Conservation (phyloP, 768 basidiomycete species). For the Boletales sp. region DNA sequence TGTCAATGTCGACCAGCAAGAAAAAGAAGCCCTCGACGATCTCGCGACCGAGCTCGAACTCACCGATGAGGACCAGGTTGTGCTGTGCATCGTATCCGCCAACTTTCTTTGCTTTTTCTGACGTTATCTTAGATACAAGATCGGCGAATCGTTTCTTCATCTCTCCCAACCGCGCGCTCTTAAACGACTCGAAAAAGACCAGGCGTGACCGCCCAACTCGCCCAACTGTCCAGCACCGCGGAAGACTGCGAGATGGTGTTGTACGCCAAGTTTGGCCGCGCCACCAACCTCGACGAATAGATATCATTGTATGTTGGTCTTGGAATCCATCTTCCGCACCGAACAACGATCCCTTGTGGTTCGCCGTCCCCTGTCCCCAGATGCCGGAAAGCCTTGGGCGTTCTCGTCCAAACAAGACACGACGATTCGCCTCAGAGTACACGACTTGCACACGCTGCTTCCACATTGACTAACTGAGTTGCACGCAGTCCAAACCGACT, state of each 20-base stretch:
- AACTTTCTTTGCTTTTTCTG: too few species aligned
- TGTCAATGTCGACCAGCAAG: slow-evolving; percentile 52
- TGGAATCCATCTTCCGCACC: too few species aligned
- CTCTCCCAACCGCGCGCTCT: slow-evolving; percentile 66
- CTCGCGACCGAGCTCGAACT: slow-evolving; percentile 85
- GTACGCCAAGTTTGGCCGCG: slow-evolving; percentile 90
- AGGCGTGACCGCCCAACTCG: slow-evolving; percentile 57
- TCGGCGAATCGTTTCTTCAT: slow-evolving; percentile 88
- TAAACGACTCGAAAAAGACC: slow-evolving; percentile 68
- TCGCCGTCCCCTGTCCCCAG: too few species aligned
- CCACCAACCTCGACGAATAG: slow-evolving; percentile 89
- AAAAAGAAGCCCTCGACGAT: slow-evolving; percentile 93
- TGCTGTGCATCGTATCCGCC: slow-evolving; percentile 52
- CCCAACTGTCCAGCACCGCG: slow-evolving; percentile 44
- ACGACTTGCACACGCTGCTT: neutral
- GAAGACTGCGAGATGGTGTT: slow-evolving; percentile 67
- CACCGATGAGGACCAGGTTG: slow-evolving; percentile 76
- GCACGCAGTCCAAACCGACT: too few species aligned
- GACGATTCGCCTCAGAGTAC: too few species aligned
- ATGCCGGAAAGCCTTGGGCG: too few species aligned
- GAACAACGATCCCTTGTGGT: too few species aligned
- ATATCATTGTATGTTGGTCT: neutral
- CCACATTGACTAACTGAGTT: too few species aligned
- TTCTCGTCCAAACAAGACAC: too few species aligned
- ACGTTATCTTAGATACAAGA: slow-evolving; percentile 63